Conservation (phyloP, 176 grass and related monocot species). For the Oryza glaberrima region DNA sequence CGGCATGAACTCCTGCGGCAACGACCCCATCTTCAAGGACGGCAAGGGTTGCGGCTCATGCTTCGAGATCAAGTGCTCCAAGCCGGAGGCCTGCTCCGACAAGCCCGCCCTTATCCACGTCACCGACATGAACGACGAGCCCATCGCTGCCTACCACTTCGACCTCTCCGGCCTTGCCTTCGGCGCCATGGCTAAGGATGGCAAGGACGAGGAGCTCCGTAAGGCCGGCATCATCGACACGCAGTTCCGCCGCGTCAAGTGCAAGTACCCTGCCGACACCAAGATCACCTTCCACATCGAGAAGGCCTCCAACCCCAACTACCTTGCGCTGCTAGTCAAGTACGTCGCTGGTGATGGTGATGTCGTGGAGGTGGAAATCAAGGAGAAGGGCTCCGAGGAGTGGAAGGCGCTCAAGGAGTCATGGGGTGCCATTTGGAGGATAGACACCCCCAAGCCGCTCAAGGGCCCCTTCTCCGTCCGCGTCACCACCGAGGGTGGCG, state of each 20-base stretch:
- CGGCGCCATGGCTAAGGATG: slow-evolving; percentile 51
- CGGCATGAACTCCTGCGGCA: slow-evolving; percentile 63
- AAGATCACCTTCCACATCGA: slow-evolving; percentile 69
- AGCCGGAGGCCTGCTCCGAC: slow-evolving; percentile 46
- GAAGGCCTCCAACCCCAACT: slow-evolving; percentile 57
- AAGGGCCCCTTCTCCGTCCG: slow-evolving; percentile 54
- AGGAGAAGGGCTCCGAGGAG: slow-evolving; percentile 28
- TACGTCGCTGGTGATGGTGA: slow-evolving; percentile 55
- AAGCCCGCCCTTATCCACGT: slow-evolving; percentile 41
- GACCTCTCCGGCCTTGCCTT: slow-evolving; percentile 53
- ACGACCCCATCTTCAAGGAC: slow-evolving; percentile 53
- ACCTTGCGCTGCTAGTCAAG: slow-evolving; percentile 52
- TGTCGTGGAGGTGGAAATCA: slow-evolving; percentile 46
- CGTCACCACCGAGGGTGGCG: slow-evolving; percentile 43
- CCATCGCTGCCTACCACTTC: slow-evolving; percentile 53
- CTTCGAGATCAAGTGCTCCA: slow-evolving; percentile 56
- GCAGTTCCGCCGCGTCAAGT: slow-evolving; percentile 50
- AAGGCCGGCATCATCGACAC: slow-evolving; percentile 47
- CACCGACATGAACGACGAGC: slow-evolving; percentile 53
- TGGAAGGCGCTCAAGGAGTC: slow-evolving; percentile 50
- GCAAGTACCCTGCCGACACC: slow-evolving; percentile 51
- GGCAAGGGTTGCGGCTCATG: slow-evolving; percentile 60
- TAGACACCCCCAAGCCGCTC: slow-evolving; percentile 41
- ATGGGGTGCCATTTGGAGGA: slow-evolving; percentile 63
- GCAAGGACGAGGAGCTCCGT: slow-evolving; percentile 49